Base-by-base conservation (phyloP, 352 stramenopile species). In the Phytophthora hybrid region DNA sequence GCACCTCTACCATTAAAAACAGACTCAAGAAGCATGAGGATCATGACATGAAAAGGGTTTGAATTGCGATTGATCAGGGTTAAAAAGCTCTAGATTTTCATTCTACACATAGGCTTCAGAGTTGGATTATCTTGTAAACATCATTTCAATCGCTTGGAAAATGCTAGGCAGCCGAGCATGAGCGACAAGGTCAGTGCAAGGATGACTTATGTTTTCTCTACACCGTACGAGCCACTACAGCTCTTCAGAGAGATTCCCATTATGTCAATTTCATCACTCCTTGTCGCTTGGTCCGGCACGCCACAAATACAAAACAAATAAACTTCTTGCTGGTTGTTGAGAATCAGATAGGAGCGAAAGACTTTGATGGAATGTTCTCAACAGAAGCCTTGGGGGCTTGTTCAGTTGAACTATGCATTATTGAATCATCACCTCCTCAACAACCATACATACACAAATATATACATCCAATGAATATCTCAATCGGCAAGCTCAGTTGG, bases 271-370 rank as follows among this genome's bases (percentile, higher is more conserved):
- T 91, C 85, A 90, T 92, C 83, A 92, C 66, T 76, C 85, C 83
- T 77, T 85, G 72, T 71, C 23, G 23, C 23, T 26, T 26, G 23
- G 23, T 26, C 23, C 23, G 23, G 23, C 23, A 26, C 76, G 1
- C 67, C n/a, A 62, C 23, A 14, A 57, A 32, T 19, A 73, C 31
- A 57, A 11, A 1, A 69, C 31, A 68, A 14, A 44, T 31, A 5
- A 51, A 53, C 34, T 41, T 58, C 8, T 57, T 55, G 31, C 39
- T 66, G 34, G 19, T 67, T 18, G 66, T 80, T 82, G 75, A 88
- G 77, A 85, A 92, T 91, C 85, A 89, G 83, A 93, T 93, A 93
- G 83, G 83, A 93, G 83, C 85, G 85, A 93, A 93, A 93, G 85
- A 93, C 83, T 85, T 89, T 92, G 78, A 84, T 89, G 77, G 78